Conservation (phyloP, 192 early-diverging fungal species). For the Endogone sp. region DNA sequence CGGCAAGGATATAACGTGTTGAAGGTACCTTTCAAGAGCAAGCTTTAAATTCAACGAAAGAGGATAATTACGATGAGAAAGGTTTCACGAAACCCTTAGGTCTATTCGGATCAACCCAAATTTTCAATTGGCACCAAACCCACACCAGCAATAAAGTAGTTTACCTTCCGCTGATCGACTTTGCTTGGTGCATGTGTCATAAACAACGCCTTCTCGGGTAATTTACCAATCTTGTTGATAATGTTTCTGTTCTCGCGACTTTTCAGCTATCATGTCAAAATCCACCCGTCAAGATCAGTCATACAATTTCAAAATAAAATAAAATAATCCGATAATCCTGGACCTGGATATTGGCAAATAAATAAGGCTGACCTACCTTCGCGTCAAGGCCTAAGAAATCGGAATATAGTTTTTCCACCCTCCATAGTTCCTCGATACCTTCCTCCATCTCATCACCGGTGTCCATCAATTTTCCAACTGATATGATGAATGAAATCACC, state of each 20-base stretch:
- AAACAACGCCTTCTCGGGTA: constrained; percentile 85
- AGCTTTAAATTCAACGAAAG: too few species aligned
- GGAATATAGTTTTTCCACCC: constrained; percentile 81
- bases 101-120: too few species aligned
- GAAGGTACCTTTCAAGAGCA: constrained; percentile 81
- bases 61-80: too few species aligned
- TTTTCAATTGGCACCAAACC: too few species aligned
- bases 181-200: constrained; percentile 78
- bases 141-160: background rate
- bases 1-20: constrained; percentile 58
- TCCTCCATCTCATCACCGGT: constrained; percentile 25
- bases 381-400: constrained; percentile 82
- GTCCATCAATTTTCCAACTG: constrained; percentile 23
- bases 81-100: too few species aligned
- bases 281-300: constrained; percentile 6
- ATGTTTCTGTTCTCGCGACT: constrained; percentile 30
- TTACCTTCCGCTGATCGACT: constrained; percentile 76
- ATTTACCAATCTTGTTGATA: constrained; percentile 60
- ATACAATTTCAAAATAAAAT: background rate
- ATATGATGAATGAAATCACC: constrained; percentile 55
- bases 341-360: too few species aligned
- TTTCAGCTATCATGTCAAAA: constrained; percentile 25
- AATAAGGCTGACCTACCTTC: constrained; percentile 48
- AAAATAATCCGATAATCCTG: too few species aligned
- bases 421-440: constrained; percentile 57